Evolutionary conservation across 1,284 basidiomycete genomes (phyloP).

Genomic region (Anthracocystis walkeri): DNA sequence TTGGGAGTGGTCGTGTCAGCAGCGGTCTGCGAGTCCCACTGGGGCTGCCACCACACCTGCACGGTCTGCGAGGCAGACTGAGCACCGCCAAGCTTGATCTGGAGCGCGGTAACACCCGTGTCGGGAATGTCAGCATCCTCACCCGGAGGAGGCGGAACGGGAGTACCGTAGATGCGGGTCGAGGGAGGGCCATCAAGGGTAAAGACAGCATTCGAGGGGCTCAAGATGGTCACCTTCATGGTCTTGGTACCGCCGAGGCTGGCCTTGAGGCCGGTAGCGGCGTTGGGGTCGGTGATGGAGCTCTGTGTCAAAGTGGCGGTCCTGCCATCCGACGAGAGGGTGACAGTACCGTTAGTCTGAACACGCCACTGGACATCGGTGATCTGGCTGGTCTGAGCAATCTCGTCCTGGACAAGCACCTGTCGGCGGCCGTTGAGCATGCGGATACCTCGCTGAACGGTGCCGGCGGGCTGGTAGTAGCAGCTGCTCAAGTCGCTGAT

Average conservation of each 20-base stretch:
- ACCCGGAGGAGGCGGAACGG: conserved; percentile 73
- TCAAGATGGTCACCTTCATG: conserved; percentile 73
- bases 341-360: conserved; percentile 86
- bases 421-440: conserved; percentile 87
- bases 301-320: conserved; percentile 78
- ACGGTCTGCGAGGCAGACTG: conserved; percentile 72
- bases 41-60: conserved; percentile 69
- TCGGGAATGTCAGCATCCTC: conserved; percentile 78
- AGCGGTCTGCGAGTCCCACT: conserved; percentile 54
- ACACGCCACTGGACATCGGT: conserved; percentile 84
- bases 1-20: conserved; percentile 60
- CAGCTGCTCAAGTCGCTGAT: conserved; percentile 82
- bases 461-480: conserved; percentile 76
- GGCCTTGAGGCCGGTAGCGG: conserved; percentile 72
- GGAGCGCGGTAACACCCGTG: conserved; percentile 81
- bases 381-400: conserved; percentile 51
- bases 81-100: conserved; percentile 74
- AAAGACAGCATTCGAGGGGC: conserved; percentile 74
- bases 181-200: conserved; percentile 35
- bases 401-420: conserved; percentile 76
- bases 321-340: conserved; percentile 63
- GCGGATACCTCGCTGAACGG: conserved; percentile 87
- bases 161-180: conserved; percentile 73
- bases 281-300: conserved; percentile 73
- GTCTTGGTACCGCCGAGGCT: conserved; percentile 65